Conservation (phyloP, 371 early-diverging fungal species). For the Vairimorpha necatrix region DNA sequence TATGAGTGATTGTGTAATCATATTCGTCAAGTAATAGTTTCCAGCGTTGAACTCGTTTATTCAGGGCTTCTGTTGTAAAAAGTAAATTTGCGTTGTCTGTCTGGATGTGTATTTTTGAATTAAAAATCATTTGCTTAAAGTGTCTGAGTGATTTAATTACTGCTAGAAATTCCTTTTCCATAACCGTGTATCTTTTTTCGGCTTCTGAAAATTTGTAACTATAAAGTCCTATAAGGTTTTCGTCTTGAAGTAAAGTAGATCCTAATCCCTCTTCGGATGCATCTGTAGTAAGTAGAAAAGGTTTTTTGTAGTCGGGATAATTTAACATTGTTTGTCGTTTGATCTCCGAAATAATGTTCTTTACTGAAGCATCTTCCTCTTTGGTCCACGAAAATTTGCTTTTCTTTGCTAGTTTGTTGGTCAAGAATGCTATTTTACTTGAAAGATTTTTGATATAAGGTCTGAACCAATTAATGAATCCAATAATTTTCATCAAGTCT, state of each 20-base stretch:
- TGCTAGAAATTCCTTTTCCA: not conserved
- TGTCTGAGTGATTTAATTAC: not conserved
- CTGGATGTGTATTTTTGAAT: not conserved
- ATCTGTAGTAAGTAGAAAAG: not conserved
- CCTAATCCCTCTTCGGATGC: not conserved
- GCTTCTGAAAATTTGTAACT: not conserved
- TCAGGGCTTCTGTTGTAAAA: not conserved
- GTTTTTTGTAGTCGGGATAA: not conserved
- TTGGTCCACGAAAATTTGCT: not conserved
- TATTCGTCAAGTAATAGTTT: not conserved
- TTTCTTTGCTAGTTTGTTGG: not conserved
- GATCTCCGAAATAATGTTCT: not conserved
- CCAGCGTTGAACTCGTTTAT: not conserved
- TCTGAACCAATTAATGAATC: slow-evolving; percentile 24
- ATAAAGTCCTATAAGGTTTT: not conserved
- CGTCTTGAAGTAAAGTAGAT: not conserved
- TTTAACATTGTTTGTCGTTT: not conserved
- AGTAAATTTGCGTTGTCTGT: not conserved
- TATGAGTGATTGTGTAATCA: not conserved
- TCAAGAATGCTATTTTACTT: not conserved
- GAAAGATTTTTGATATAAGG: not conserved
- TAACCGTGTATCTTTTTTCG: slow-evolving; percentile 1
- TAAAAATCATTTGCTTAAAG: not conserved
- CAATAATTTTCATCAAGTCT: not conserved
- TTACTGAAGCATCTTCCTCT: not conserved